These are phyloP conservation scores for Boletus rufocinnamomeus DNA, from an alignment of 768 basidiomycete species.

Conservation along the genomic window DNA sequence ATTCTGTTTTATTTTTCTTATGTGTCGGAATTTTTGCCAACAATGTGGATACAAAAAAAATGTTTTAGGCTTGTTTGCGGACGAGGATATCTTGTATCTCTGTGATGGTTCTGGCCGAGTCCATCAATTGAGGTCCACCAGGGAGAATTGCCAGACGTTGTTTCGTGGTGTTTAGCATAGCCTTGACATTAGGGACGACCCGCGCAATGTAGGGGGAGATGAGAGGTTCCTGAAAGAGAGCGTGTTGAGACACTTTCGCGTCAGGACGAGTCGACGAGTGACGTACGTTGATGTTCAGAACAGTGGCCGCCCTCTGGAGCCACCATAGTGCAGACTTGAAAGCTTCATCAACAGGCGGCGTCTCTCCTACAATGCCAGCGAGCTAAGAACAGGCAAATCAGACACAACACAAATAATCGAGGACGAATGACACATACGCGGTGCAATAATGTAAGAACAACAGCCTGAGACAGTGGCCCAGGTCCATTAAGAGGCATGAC, in stretches of 20 bases:
- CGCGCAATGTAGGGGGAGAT: constrained; percentile 82
- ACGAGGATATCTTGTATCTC: constrained; percentile 74
- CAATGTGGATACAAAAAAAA: neutral
- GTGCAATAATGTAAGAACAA: constrained; percentile 80
- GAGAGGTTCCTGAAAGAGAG: constrained; percentile 60
- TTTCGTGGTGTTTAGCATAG: constrained; percentile 74
- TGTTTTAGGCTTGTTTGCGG: constrained; percentile 40
- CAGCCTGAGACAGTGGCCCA: constrained; percentile 77
- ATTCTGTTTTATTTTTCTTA: neutral
- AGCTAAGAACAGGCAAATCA: constrained; percentile 47
- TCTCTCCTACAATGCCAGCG: constrained; percentile 72
- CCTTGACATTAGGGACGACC: constrained; percentile 78
- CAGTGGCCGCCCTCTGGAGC: constrained; percentile 72
- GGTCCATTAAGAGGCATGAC: constrained; percentile 76
- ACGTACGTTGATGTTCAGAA: constrained; percentile 72
- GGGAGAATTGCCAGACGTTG: constrained; percentile 79
- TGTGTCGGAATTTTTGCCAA: constrained; percentile 3
- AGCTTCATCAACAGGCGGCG: constrained; percentile 72
- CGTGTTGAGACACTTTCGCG: neutral
- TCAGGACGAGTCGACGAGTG: neutral
- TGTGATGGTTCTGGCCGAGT: constrained; percentile 66
- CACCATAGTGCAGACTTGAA: constrained; percentile 88
- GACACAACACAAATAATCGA: constrained; percentile 1
- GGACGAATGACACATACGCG: constrained; percentile 51
- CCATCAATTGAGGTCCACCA: constrained; percentile 64